Evolutionary conservation across 441 rosid genomes (phyloP).

Genomic region (Syzygium malaccense): DNA sequence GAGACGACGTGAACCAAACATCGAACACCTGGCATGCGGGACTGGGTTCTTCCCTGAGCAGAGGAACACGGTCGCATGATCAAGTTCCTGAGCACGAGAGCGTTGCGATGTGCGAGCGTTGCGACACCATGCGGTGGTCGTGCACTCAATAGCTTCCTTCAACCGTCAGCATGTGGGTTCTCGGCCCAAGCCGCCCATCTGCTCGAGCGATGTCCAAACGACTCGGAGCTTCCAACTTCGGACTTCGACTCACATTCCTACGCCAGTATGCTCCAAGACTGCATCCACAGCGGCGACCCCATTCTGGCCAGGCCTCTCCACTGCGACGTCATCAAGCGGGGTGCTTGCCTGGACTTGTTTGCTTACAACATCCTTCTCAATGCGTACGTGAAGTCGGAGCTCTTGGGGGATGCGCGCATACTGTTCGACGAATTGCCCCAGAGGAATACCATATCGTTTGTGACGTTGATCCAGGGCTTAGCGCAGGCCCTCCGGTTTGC

Average conservation of each 20-base stretch:
- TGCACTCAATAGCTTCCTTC: neutral
- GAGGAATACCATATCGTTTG: conserved; percentile 60
- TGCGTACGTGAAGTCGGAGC: conserved; percentile 32
- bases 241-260: conserved; percentile 39
- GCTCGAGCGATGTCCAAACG: neutral
- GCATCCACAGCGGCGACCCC: conserved; percentile 45
- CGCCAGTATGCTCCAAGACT: conserved; percentile 50
- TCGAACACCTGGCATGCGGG: neutral
- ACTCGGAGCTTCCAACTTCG: neutral
- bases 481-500: conserved; percentile 17
- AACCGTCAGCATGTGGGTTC: neutral
- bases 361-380: conserved; percentile 57
- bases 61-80: neutral
- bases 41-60: neutral
- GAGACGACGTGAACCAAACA: neutral
- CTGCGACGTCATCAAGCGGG: conserved; percentile 51
- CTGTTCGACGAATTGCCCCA: conserved; percentile 75
- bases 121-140: neutral
- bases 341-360: conserved; percentile 70
- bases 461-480: conserved; percentile 53
- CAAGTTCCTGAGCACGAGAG: neutral
- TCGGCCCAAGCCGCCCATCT: neutral
- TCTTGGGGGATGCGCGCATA: conserved; percentile 28
- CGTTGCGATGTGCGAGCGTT: neutral
- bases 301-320: conserved; percentile 42